phyloP scores from a whole-genome alignment of 1,139 yeast species.

The Pichiaceae sp. region DNA sequence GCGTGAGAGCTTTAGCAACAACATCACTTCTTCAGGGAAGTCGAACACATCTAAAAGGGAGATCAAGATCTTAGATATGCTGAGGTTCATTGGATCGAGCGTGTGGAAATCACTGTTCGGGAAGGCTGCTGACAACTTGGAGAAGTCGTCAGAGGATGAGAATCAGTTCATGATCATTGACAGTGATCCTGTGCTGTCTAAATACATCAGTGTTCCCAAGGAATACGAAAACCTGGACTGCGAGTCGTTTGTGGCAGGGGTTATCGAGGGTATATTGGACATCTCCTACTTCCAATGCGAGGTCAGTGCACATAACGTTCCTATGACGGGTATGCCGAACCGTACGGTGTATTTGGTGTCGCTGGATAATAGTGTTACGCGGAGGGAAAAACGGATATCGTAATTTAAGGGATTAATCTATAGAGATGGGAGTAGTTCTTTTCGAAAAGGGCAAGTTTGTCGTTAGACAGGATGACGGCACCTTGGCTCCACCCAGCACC shows the following conservation, averaged over 20 bases:
- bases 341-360: conserved; percentile 81
- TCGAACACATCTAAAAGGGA: conserved; percentile 72
- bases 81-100: conserved; percentile 76
- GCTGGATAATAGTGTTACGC: conserved; percentile 53
- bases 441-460: conserved; percentile 1
- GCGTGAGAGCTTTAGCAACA: conserved; percentile 42
- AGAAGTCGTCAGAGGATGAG: conserved; percentile 72
- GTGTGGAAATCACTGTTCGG: conserved; percentile 84
- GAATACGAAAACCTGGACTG: conserved; percentile 76
- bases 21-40: conserved; percentile 37
- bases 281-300: conserved; percentile 71
- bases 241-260: conserved; percentile 84
- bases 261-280: conserved; percentile 83
- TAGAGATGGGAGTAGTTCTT: conserved; percentile 3
- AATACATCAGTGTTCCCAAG: conserved; percentile 71
- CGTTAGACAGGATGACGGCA: background rate
- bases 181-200: conserved; percentile 66
- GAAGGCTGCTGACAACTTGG: conserved; percentile 76
- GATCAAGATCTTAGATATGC: conserved; percentile 60
- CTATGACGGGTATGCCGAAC: conserved; percentile 51
- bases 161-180: conserved; percentile 87
- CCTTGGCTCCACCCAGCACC: background rate
- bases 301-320: conserved; percentile 85
- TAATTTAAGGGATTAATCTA: no score
- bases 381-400: conserved; percentile 41